These are phyloP conservation scores for Teratosphaeria gauchensis DNA, from an alignment of 2,329 filamentous ascomycete species.

Conservation along the genomic window DNA sequence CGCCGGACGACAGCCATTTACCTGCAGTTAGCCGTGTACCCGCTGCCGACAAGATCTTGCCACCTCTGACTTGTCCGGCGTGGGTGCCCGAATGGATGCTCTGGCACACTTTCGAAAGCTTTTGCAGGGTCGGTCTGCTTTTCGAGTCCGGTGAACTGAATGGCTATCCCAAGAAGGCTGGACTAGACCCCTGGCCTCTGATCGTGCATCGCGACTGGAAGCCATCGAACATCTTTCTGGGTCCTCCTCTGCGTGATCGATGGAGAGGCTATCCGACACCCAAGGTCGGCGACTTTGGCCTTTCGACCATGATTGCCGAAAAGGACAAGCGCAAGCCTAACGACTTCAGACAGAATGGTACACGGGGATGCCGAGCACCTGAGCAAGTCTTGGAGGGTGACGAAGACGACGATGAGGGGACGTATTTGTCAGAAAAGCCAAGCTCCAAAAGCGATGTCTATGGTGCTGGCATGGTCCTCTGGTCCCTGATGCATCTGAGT, in stretches of 20 bases:
- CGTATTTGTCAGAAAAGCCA: not conserved
- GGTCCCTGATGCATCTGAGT: not conserved
- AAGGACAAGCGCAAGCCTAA: not conserved
- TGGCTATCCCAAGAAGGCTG: not conserved
- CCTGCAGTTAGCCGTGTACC: not conserved
- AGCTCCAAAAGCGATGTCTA: not conserved
- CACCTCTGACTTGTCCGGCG: not conserved
- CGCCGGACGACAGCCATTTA: not conserved
- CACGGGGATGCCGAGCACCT: not conserved
- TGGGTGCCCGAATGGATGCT: not conserved
- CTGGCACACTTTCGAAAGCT: not conserved
- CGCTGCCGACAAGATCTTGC: not conserved
- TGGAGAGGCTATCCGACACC: not conserved
- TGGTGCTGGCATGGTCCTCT: not conserved
- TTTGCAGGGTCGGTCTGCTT: not conserved
- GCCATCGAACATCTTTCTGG: not conserved
- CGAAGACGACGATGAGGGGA: not conserved
- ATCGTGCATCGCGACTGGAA: conserved; percentile 1
- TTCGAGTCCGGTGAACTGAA: not conserved
- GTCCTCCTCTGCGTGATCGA: not conserved
- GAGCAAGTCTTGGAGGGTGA: not conserved
- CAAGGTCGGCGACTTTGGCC: not conserved
- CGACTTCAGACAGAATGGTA: not conserved
- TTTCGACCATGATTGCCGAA: not conserved
- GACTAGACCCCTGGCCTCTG: not conserved